Evolutionary conservation across 2,329 filamentous ascomycete genomes (phyloP).

Genomic region (Colletotrichum cereale): DNA sequence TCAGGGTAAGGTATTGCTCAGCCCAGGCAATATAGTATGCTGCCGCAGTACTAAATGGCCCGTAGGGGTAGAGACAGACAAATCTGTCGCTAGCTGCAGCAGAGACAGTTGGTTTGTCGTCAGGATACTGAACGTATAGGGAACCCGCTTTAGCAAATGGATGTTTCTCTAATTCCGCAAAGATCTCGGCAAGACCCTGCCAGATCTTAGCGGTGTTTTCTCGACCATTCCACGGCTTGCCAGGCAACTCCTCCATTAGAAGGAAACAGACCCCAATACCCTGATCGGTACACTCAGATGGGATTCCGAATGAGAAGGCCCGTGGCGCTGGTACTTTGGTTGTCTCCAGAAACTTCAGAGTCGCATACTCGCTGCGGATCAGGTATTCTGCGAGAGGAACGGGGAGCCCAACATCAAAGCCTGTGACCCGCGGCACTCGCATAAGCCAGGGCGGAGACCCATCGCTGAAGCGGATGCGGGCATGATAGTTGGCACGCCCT

Average conservation of each 20-base stretch:
- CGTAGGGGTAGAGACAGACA: conserved; percentile 42
- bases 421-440: conserved; percentile 43
- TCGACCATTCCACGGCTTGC: conserved; percentile 42
- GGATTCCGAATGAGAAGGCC: conserved; percentile 44
- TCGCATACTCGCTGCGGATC: conserved; percentile 48
- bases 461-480: conserved; percentile 45
- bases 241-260: conserved; percentile 45
- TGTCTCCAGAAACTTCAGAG: conserved; percentile 48
- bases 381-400: conserved; percentile 44
- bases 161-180: conserved; percentile 45
- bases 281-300: conserved; percentile 39
- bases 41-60: conserved; percentile 35
- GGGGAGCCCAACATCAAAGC: conserved; percentile 42
- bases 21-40: conserved; percentile 44
- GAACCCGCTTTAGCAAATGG: conserved; percentile 45
- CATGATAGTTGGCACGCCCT: conserved; percentile 21
- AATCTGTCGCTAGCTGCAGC: conserved; percentile 48
- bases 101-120: conserved; percentile 40
- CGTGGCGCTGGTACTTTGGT: conserved; percentile 45
- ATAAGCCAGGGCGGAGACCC: conserved; percentile 44
- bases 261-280: conserved; percentile 46
- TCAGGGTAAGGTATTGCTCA: conserved; percentile 45
- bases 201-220: conserved; percentile 44
- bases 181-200: conserved; percentile 45
- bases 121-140: conserved; percentile 36